Evolutionary conservation across 1,284 basidiomycete genomes (phyloP).

Genomic region (Cystobasidiaceae sp.): DNA sequence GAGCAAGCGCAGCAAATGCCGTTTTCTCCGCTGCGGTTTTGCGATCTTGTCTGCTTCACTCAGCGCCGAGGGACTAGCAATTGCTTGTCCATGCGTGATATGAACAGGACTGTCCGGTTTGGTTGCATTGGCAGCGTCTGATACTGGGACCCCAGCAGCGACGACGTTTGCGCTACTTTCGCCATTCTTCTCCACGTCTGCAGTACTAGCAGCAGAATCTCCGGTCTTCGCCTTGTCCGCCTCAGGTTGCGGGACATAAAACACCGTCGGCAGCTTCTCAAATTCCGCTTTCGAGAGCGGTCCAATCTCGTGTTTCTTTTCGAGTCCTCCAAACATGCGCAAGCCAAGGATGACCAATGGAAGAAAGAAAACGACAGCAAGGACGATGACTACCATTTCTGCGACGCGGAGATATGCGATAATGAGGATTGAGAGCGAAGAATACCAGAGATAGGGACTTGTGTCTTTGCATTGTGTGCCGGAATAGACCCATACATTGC

Average conservation of each 20-base stretch:
- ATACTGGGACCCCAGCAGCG: not conserved
- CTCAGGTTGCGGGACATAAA: slow-evolving; percentile 23
- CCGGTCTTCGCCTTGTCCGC: not conserved
- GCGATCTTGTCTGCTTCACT: not conserved
- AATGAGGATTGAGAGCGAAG: slow-evolving; percentile 35
- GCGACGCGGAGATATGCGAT: slow-evolving; percentile 35
- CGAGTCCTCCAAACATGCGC: slow-evolving; percentile 35
- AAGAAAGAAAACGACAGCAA: slow-evolving; percentile 39
- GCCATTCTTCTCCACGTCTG: not conserved
- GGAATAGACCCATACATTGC: slow-evolving; percentile 37
- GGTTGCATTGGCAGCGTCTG: not conserved
- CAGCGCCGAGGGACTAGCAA: not conserved
- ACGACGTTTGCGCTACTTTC: not conserved
- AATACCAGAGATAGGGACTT: slow-evolving; percentile 34
- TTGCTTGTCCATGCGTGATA: too few species aligned
- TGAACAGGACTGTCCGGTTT: too few species aligned
- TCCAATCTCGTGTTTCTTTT: slow-evolving; percentile 39
- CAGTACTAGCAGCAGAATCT: not conserved
- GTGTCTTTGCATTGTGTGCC: slow-evolving; percentile 26
- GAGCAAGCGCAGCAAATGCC: not conserved
- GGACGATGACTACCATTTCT: slow-evolving; percentile 35
- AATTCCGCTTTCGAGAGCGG: slow-evolving; percentile 38
- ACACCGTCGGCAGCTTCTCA: slow-evolving; percentile 32
- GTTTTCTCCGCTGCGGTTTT: not conserved
- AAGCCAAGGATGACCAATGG: slow-evolving; percentile 30